Evolutionary conservation across 805 yeast species (phyloP).

Genomic region (Wickerhamiella domercqiae): DNA sequence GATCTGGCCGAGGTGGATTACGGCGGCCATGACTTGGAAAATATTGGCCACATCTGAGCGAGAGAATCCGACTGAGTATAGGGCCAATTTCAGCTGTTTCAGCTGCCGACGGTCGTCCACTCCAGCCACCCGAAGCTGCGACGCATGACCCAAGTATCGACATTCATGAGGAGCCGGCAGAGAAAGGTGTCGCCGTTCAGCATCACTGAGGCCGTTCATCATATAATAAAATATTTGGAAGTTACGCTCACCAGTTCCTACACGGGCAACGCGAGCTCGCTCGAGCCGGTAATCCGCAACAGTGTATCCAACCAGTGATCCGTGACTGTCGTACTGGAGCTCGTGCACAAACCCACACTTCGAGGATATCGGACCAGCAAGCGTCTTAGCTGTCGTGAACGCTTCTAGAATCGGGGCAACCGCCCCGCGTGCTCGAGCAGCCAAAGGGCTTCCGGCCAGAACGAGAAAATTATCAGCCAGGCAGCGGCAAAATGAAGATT

Average conservation of each 20-base stretch:
- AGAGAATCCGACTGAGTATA: slow-evolving; percentile 34
- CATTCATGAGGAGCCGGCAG: slow-evolving; percentile 26
- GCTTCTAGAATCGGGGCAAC: slow-evolving; percentile 26
- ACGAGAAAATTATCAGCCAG: slow-evolving; percentile 21
- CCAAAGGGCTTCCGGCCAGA: slow-evolving; percentile 24
- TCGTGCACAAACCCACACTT: slow-evolving; percentile 42
- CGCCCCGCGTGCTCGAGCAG: slow-evolving; percentile 22
- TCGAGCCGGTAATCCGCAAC: slow-evolving; percentile 42
- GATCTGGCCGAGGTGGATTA: slow-evolving; percentile 30
- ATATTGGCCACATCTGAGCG: slow-evolving; percentile 33
- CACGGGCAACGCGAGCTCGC: slow-evolving; percentile 37
- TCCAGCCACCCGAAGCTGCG: slow-evolving; percentile 27
- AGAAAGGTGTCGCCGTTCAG: slow-evolving; percentile 29
- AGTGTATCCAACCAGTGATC: slow-evolving; percentile 37
- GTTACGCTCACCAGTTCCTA: slow-evolving; percentile 38
- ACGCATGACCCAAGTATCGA: slow-evolving; percentile 31
- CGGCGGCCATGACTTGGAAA: slow-evolving; percentile 32
- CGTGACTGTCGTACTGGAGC: slow-evolving; percentile 33
- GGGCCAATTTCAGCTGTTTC: slow-evolving; percentile 32
- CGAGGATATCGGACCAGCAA: slow-evolving; percentile 25
- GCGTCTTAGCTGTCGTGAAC: slow-evolving; percentile 27
- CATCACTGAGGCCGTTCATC: slow-evolving; percentile 32
- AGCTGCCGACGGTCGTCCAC: slow-evolving; percentile 37
- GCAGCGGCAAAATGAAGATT: slow-evolving; percentile 24
- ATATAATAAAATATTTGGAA: slow-evolving; percentile 46